phyloP scores from a whole-genome alignment of 768 basidiomycete species.

The Trametes villosa region DNA sequence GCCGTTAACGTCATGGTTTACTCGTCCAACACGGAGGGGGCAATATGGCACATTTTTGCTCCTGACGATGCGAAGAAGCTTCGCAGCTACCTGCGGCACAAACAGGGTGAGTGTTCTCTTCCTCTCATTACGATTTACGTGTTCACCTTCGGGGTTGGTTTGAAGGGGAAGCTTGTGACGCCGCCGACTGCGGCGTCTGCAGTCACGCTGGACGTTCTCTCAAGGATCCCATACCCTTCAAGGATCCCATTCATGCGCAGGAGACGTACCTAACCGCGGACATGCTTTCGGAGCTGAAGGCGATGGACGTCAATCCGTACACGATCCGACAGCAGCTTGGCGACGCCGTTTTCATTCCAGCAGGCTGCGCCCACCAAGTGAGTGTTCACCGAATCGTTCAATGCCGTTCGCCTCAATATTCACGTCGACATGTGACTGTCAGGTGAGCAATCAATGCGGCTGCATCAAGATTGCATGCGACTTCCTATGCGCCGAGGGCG shows the following conservation, averaged over 20 bases:
- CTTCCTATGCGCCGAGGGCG: not conserved
- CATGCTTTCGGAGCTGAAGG: not conserved
- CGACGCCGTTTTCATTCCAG: not conserved
- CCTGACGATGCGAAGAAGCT: not conserved
- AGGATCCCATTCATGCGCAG: not conserved
- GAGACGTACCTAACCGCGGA: not conserved
- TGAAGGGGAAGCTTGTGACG: too few relatives aligned
- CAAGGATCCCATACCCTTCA: not conserved
- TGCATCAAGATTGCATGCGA: conserved; percentile 1
- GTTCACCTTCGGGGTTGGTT: too few relatives aligned
- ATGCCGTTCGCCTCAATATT: not conserved
- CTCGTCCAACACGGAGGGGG: not conserved
- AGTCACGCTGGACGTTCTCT: too few relatives aligned
- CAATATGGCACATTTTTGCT: not conserved
- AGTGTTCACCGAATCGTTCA: not conserved
- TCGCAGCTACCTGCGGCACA: not conserved
- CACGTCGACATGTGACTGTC: not conserved
- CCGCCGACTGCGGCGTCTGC: too few relatives aligned
- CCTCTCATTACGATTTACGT: too few relatives aligned
- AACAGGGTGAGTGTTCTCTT: too few relatives aligned
- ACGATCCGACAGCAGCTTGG: not conserved
- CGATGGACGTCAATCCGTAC: not conserved
- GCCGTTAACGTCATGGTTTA: not conserved
- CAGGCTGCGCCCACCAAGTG: not conserved
- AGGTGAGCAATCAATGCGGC: not conserved